A percentile compares a stretch with the other conserved stretches of the same genome.
phyloP scores from a whole-genome alignment of 2,329 filamentous ascomycete species.

The Capronia coronata region DNA sequence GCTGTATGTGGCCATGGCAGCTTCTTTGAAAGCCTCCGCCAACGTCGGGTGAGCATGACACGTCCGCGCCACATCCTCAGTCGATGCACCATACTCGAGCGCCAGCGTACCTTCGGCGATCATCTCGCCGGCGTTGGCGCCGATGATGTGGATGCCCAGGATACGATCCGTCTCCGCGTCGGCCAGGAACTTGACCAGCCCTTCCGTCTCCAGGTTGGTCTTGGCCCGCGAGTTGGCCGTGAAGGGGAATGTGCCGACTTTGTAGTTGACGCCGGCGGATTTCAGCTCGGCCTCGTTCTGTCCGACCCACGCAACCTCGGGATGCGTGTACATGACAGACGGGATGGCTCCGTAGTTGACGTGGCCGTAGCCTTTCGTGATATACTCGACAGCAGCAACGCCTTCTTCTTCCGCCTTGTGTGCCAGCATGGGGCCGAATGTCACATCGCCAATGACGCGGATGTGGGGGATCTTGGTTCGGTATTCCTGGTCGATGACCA shows the following conservation, averaged over 20 bases:
- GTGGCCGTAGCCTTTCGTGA: slow-evolving; percentile 95
- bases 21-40: slow-evolving; percentile 98
- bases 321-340: slow-evolving; percentile 99
- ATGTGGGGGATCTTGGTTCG: slow-evolving; percentile 97
- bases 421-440: slow-evolving; percentile 96
- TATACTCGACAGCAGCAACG: slow-evolving; percentile 90
- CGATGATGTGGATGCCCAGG: slow-evolving; percentile 92
- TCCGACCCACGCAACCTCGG: slow-evolving; percentile 96
- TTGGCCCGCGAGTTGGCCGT: slow-evolving; percentile 96
- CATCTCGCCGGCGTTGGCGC: slow-evolving; percentile 96
- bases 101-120: slow-evolving; percentile 95
- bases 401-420: slow-evolving; percentile 99
- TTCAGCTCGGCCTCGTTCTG: slow-evolving; percentile 97
- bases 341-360: slow-evolving; percentile 98
- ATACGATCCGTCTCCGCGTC: slow-evolving; percentile 96
- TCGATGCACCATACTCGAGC: slow-evolving; percentile 91
- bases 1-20: slow-evolving; percentile 92
- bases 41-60: slow-evolving; percentile 96
- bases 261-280: slow-evolving; percentile 82
- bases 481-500: slow-evolving; percentile 98
- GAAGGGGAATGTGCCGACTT: slow-evolving; percentile 91
- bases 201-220: slow-evolving; percentile 95
- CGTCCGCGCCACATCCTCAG: slow-evolving; percentile 88
- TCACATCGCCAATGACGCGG: slow-evolving; percentile 90
- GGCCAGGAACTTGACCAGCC: slow-evolving; percentile 92